These are phyloP conservation scores for Pythium scleroteichum DNA, from an alignment of 352 stramenopile species.

Conservation along the genomic window DNA sequence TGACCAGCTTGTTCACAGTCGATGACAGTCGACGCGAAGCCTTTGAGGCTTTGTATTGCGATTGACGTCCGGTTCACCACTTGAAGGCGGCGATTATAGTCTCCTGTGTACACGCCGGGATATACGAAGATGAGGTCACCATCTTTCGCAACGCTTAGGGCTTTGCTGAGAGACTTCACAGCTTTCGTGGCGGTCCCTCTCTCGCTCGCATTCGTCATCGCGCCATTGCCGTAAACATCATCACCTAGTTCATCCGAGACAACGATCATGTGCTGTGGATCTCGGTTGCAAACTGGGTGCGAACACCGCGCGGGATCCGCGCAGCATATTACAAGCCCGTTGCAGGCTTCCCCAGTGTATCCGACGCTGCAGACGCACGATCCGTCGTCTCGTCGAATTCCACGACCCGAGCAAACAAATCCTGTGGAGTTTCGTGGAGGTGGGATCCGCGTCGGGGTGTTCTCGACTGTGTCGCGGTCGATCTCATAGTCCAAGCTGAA, in stretches of 20 bases:
- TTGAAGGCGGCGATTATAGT: conserved; percentile 36
- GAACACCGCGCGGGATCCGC: conserved; percentile 36
- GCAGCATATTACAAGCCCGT: conserved; percentile 65
- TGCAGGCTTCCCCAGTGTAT: conserved; percentile 69
- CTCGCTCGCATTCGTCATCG: conserved; percentile 57
- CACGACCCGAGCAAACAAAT: conserved; percentile 42
- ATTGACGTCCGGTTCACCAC: conserved; percentile 23
- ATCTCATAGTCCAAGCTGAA: conserved; percentile 54
- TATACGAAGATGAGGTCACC: conserved; percentile 56
- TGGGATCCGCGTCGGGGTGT: conserved; percentile 30
- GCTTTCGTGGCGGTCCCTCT: conserved; percentile 53
- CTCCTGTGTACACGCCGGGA: conserved; percentile 47
- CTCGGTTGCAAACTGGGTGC: conserved; percentile 40
- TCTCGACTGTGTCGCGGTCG: conserved; percentile 21
- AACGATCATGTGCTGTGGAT: conserved; percentile 41
- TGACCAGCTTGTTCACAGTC: conserved; percentile 33
- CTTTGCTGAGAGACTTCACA: conserved; percentile 43
- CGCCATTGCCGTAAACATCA: conserved; percentile 48
- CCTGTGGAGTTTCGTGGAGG: conserved; percentile 24
- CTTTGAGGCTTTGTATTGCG: conserved; percentile 45
- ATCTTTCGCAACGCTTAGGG: conserved; percentile 34
- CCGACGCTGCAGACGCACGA: conserved; percentile 62
- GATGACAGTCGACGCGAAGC: conserved; percentile 48
- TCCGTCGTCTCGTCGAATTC: conserved; percentile 32
- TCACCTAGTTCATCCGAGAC: conserved; percentile 58